These are phyloP conservation scores for Trichosphaerium sp. DNA, from an alignment of 78 protist genomes.

Conservation along the genomic window DNA sequence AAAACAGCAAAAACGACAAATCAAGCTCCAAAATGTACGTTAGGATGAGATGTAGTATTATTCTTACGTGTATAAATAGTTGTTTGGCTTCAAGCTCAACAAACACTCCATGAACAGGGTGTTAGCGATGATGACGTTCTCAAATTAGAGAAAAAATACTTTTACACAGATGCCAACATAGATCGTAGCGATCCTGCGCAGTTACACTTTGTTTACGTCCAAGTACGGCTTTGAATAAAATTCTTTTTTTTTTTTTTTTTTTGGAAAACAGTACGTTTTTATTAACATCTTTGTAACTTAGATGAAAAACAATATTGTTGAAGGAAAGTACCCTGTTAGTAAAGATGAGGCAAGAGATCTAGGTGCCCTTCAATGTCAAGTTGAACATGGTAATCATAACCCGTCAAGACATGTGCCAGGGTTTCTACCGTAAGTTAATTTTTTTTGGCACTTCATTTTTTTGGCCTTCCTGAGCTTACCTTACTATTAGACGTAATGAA, in stretches of 20 bases:
- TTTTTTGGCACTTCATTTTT: not conserved
- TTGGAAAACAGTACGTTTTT: not conserved
- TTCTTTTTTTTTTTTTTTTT: no score
- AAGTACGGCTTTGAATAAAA: no score
- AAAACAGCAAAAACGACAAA: no score
- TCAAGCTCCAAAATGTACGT: no score
- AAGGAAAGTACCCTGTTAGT: constrained; percentile 56
- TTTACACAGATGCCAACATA: constrained; percentile 67
- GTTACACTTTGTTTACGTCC: constrained; percentile 62
- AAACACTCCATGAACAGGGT: constrained; percentile 65
- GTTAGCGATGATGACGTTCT: constrained; percentile 27
- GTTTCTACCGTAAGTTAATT: constrained; percentile 13
- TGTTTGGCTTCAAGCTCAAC: constrained; percentile 59
- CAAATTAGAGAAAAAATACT: constrained; percentile 65
- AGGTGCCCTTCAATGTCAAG: constrained; percentile 61
- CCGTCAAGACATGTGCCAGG: constrained; percentile 44
- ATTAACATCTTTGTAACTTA: not conserved
- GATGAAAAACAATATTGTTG: constrained; percentile 23
- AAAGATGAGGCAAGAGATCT: constrained; percentile 61
- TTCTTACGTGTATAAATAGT: no score
- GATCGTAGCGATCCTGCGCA: constrained; percentile 67
- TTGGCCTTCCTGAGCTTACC: not conserved
- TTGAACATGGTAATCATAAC: constrained; percentile 52
- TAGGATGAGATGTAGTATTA: no score
- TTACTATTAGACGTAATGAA: constrained; percentile 8